These are phyloP conservation scores for Aristolochia contorta DNA, from an alignment of 164 flowering plant species.

Conservation along the genomic window DNA sequence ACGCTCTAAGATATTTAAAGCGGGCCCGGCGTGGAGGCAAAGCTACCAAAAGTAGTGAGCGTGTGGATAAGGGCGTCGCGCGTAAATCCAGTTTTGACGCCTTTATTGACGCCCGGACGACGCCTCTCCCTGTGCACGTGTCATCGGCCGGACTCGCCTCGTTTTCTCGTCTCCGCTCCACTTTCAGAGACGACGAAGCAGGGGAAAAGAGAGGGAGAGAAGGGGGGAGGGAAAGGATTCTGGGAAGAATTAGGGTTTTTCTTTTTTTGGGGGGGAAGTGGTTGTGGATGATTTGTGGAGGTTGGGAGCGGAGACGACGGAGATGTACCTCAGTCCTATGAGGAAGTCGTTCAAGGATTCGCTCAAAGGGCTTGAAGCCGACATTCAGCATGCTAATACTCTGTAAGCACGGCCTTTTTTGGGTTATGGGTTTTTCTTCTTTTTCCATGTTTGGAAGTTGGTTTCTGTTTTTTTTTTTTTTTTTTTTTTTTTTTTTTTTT, in stretches of 20 bases:
- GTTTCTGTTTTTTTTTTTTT: not conserved
- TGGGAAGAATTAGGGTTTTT: not conserved
- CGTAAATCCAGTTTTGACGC: slow-evolving; percentile 5
- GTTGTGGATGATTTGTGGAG: not conserved
- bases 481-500: too few relatives aligned
- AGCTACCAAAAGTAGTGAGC: slow-evolving; percentile 22
- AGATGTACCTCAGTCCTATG: slow-evolving; percentile 43
- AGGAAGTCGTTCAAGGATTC: slow-evolving; percentile 79
- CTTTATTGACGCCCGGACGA: slow-evolving; percentile 2
- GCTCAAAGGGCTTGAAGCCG: slow-evolving; percentile 69
- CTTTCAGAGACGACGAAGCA: slow-evolving; percentile 10
- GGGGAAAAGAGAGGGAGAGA: slow-evolving; percentile 4
- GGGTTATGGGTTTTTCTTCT: too few relatives aligned
- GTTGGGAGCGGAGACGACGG: slow-evolving; percentile 5
- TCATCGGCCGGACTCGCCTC: slow-evolving; percentile 6
- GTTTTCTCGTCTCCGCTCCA: slow-evolving; percentile 10
- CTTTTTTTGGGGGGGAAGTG: not conserved
- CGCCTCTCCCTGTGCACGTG: slow-evolving; percentile 11
- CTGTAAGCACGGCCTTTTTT: slow-evolving; percentile 31
- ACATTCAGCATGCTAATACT: slow-evolving; percentile 79
- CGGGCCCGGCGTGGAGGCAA: slow-evolving; percentile 24
- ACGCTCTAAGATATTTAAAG: not conserved
- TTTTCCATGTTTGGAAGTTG: not conserved
- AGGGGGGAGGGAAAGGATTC: not conserved
- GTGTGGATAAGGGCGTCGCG: slow-evolving; percentile 27